Evolutionary conservation across 176 grass and related monocot species (phyloP), one percentile per base, ranked within the genome.

Genomic region (Pontederia crassipes): DNA sequence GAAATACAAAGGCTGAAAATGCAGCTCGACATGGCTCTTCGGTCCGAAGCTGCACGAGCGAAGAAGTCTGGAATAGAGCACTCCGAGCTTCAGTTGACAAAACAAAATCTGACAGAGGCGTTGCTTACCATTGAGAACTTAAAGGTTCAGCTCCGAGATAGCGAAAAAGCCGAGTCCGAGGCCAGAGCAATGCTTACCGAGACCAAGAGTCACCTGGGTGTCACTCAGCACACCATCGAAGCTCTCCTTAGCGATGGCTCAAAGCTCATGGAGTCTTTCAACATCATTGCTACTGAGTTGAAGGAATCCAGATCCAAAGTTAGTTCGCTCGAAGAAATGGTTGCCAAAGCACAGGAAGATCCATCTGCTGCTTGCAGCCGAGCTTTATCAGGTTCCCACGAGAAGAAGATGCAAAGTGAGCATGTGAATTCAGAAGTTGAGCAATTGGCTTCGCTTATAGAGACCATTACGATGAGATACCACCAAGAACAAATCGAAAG

Each of bases 231-330:
- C 28, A 98, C 84, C 8, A 86, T 93, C 35, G 88, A 98, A 26
- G 82, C 88, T 28, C 77, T 98, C 75, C 80, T 98, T 50, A 78
- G 83, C 6, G 94, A 92, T 45, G 88, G 94, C 10, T 98, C 94
- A 52, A 98, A 89, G 57, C 67, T 98, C 45, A 98, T 98, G 94
- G 94, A 98, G 28, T 98, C 94, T 26, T 98, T 98, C 67, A 80
- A 82, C 68, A 75, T 81, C n/a, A 79, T 98, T 28, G 88, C 91
- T 56, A 75, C 70, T 10, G 94, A 98, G 76, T 83, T 98, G 13
- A 88, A 98, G 82, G 94, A 93, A 61, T 98, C 94, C 28, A 77
- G 94, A 16, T 69, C 75, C 26, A 80, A 76, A 58, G 68, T 84
- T 0, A 89, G 81, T 60, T 60, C 64, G 8, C 82, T 98, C 0